Evolutionary conservation across 495 filamentous ascomycete species (phyloP).

Genomic region (Aspergillus haitiensis): DNA sequence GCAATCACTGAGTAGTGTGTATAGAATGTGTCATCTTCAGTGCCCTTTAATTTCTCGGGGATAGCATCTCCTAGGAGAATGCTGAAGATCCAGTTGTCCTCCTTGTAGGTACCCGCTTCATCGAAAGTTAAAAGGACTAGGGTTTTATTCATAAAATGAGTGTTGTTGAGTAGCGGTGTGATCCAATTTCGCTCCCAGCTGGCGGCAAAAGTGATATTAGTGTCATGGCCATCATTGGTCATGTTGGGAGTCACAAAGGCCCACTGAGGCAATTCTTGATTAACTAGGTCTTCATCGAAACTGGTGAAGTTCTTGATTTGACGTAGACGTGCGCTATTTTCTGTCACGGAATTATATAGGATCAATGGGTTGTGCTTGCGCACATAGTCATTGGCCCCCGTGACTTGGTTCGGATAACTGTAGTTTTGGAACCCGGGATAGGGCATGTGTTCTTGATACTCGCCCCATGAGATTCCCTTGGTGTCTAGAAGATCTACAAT

Average conservation of each 20-base stretch:
- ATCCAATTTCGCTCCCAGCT: slow-evolving; percentile 60
- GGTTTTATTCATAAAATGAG: slow-evolving; percentile 68
- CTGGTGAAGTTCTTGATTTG: slow-evolving; percentile 68
- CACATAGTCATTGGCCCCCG: slow-evolving; percentile 64
- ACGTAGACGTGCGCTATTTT: slow-evolving; percentile 52
- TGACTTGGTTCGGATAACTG: slow-evolving; percentile 54
- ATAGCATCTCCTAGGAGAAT: slow-evolving; percentile 68
- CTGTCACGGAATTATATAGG: slow-evolving; percentile 58
- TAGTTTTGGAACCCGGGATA: slow-evolving; percentile 65
- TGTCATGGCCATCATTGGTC: slow-evolving; percentile 72
- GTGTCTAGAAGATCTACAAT: slow-evolving; percentile 69
- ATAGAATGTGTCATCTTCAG: slow-evolving; percentile 66
- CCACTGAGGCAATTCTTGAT: slow-evolving; percentile 65
- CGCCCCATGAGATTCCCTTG: slow-evolving; percentile 65
- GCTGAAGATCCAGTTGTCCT: slow-evolving; percentile 57
- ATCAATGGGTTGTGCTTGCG: slow-evolving; percentile 74
- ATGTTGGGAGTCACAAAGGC: slow-evolving; percentile 78
- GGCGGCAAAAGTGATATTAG: slow-evolving; percentile 59
- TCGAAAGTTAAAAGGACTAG: slow-evolving; percentile 70
- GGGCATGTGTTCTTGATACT: slow-evolving; percentile 70
- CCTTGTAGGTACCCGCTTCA: slow-evolving; percentile 58
- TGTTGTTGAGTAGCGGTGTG: slow-evolving; percentile 59
- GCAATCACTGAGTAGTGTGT: slow-evolving; percentile 70
- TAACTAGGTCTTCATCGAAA: slow-evolving; percentile 59
- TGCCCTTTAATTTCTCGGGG: slow-evolving; percentile 56